A percentile compares a stretch with the other conserved stretches of the same genome.
These are phyloP conservation scores for Pichia sp. DNA, from an alignment of 1,139 yeast genomes.

Conservation along the genomic window DNA sequence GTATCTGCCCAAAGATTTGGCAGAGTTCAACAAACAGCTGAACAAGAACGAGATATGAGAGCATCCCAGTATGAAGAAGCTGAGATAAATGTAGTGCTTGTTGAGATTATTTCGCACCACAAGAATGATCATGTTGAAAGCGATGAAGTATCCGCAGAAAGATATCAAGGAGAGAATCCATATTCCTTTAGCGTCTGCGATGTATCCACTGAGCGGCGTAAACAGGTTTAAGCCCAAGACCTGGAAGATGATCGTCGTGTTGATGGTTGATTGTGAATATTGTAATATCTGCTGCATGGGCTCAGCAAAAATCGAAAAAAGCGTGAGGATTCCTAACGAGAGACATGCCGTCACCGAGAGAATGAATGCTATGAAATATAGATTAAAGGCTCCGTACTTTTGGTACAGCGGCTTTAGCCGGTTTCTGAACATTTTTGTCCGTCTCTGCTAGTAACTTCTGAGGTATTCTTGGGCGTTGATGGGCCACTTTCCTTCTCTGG, in stretches of 20 bases:
- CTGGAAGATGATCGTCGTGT: constrained; percentile 31
- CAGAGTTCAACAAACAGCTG: constrained; percentile 32
- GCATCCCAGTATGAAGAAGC: constrained; percentile 31
- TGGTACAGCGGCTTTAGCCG: constrained; percentile 14
- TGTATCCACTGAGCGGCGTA: constrained; percentile 32
- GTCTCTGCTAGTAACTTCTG: too few species aligned
- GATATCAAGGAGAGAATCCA: constrained; percentile 31
- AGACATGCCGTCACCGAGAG: constrained; percentile 29
- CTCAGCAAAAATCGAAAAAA: constrained; percentile 32
- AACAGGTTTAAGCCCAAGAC: constrained; percentile 30
- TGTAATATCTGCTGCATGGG: constrained; percentile 27
- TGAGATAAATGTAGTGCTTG: constrained; percentile 25
- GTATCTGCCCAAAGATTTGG: constrained; percentile 31
- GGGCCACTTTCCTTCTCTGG: too few species aligned
- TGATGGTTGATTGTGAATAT: constrained; percentile 29
- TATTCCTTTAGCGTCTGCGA: constrained; percentile 32
- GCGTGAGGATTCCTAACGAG: constrained; percentile 30
- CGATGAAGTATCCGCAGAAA: constrained; percentile 27
- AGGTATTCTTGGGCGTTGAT: too few species aligned
- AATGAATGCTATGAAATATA: constrained; percentile 26
- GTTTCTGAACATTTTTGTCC: background rate
- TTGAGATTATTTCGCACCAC: constrained; percentile 17
- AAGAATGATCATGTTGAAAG: constrained; percentile 25
- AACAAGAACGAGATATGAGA: constrained; percentile 31
- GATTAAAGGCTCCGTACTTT: constrained; percentile 25